phyloP scores from a whole-genome alignment of 257 asterid genomes.

The Petunia secreta region DNA sequence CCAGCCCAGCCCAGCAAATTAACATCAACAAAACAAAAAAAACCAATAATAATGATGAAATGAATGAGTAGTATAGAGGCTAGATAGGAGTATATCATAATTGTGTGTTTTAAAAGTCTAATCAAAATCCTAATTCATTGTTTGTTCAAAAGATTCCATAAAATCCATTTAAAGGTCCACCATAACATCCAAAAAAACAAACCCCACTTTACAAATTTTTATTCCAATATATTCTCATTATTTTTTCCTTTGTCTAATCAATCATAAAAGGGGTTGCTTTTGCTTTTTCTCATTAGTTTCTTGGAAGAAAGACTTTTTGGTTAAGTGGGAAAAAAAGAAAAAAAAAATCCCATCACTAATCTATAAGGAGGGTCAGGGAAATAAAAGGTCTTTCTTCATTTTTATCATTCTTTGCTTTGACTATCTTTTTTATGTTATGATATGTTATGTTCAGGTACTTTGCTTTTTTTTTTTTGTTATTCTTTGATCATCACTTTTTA shows the following conservation, averaged over 20 bases:
- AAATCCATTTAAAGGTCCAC: slow-evolving; percentile 35
- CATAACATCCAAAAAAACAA: slow-evolving; percentile 23
- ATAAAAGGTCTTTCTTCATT: slow-evolving; percentile 29
- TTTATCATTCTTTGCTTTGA: slow-evolving; percentile 25
- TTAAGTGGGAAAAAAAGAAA: not conserved
- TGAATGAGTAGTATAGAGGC: not conserved
- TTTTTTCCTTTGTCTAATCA: slow-evolving; percentile 21
- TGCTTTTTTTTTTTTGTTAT: not conserved
- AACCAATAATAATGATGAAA: not conserved
- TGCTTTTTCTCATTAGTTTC: slow-evolving; percentile 32
- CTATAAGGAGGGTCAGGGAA: slow-evolving; percentile 30
- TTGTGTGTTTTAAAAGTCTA: slow-evolving; percentile 10
- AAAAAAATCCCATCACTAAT: slow-evolving; percentile 30
- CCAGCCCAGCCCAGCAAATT: slow-evolving; percentile 7
- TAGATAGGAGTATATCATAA: not conserved
- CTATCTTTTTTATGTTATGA: slow-evolving; percentile 17
- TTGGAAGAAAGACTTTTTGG: slow-evolving; percentile 25
- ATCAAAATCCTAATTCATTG: not conserved
- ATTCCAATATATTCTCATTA: slow-evolving; percentile 25
- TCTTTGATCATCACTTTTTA: slow-evolving; percentile 22
- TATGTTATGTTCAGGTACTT: slow-evolving; percentile 10
- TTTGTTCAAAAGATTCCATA: slow-evolving; percentile 34
- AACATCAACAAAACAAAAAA: not conserved
- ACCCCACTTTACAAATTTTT: slow-evolving; percentile 30
- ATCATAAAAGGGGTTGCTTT: slow-evolving; percentile 25